Base-by-base conservation (phyloP, 192 early-diverging fungal species). In the Chytriomyces sp. region DNA sequence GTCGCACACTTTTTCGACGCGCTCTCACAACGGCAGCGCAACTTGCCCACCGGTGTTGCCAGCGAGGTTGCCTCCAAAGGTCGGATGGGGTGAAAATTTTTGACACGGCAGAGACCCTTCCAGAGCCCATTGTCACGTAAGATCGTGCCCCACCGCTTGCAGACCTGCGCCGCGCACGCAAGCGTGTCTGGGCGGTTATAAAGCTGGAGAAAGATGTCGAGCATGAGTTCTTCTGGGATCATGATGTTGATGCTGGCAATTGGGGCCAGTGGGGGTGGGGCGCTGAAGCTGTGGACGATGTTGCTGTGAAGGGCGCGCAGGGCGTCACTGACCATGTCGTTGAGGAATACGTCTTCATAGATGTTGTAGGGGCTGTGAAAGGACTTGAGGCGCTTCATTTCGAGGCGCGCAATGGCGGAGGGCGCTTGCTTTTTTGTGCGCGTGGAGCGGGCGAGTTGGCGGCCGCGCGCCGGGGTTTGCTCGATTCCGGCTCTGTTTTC, bases 191-290 rank as follows among this genome's bases (percentile, higher is more conserved):
- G 39, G 58, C 75, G 54, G 14, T 14, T 49, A 22, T 49, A 41
- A 31, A 79, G 38, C 28, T 63, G 57, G 52, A n/a, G 37, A 32
- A 78, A 53, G 26, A 79, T 79, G 49, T 39, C 54, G 62, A 76
- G 59, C 79, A 86, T 54, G 82, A 84, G 17, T 73, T 84, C 77
- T 37, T 77, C 76, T 31, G 70, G 62, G 54, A 70, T 73, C 4
- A 34, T 19, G n/a, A 28, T 26, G 63, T 61, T 61, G 59, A 61
- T 61, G 44, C 2, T n/a, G n/a, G n/a, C n/a, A n/a, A n/a, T n/a
- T n/a, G n/a, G n/a, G n/a, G n/a, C n/a, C n/a, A n/a, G n/a, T n/a
- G n/a, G n/a, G n/a, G n/a, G n/a, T n/a, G n/a, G n/a, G n/a, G n/a
- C n/a, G n/a, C n/a, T n/a, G n/a, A n/a, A n/a, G n/a, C n/a, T n/a